These are phyloP conservation scores for Mycena olivaceomarginata DNA, from an alignment of 768 basidiomycete genomes.

Conservation along the genomic window DNA sequence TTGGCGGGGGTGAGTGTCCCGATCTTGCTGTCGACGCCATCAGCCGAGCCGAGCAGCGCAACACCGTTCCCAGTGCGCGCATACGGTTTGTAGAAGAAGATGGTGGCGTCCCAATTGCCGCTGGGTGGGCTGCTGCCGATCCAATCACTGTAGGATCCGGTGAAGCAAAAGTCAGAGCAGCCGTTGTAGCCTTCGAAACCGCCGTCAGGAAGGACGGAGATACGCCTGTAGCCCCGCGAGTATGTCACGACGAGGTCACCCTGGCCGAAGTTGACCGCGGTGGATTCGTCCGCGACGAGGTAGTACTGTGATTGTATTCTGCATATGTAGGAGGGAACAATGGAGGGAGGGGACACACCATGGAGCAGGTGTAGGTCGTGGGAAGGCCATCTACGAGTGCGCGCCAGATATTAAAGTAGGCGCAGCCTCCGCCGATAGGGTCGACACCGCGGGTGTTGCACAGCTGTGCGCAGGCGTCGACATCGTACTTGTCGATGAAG, in stretches of 20 bases:
- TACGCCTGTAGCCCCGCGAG: constrained; percentile 66
- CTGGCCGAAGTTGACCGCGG: constrained; percentile 67
- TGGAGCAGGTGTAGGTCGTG: constrained; percentile 68
- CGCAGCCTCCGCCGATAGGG: constrained; percentile 42
- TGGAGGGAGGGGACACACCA: constrained; percentile 54
- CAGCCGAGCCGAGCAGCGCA: constrained; percentile 6
- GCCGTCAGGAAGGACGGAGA: constrained; percentile 60
- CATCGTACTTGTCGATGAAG: constrained; percentile 69
- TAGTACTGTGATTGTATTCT: constrained; percentile 53
- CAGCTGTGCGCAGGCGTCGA: constrained; percentile 63
- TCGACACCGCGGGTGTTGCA: constrained; percentile 66
- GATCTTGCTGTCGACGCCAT: constrained; percentile 17
- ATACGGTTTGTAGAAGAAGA: constrained; percentile 57
- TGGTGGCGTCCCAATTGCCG: constrained; percentile 65
- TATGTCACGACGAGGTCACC: constrained; percentile 65
- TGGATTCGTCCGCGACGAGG: constrained; percentile 61
- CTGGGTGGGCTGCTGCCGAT: constrained; percentile 55
- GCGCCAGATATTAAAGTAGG: constrained; percentile 72
- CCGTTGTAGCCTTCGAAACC: constrained; percentile 63
- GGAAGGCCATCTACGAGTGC: constrained; percentile 66
- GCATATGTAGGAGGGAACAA: neutral
- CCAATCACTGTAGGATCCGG: constrained; percentile 60
- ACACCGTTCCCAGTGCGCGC: constrained; percentile 4
- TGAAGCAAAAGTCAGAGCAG: constrained; percentile 64
- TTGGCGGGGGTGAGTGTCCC: constrained; percentile 14